Evolutionary conservation across 345 rosid genomes (phyloP).

Genomic region (Diplotaxis tenuifolia): DNA sequence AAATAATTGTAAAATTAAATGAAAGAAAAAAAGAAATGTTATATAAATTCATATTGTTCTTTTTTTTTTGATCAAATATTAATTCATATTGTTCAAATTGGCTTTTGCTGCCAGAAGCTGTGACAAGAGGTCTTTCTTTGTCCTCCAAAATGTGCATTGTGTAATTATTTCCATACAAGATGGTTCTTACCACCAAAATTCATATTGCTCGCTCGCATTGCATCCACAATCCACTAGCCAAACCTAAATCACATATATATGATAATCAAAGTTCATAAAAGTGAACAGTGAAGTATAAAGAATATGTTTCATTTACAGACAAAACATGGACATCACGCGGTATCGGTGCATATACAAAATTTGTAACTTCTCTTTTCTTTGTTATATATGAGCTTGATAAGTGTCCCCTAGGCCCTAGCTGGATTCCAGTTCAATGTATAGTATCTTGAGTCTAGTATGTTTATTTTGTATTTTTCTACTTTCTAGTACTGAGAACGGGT

Average conservation of each 20-base stretch:
- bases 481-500: background rate
- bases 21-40: background rate
- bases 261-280: background rate
- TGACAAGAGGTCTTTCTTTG: too few species aligned
- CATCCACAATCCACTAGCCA: background rate
- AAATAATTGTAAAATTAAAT: background rate
- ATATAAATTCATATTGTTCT: background rate
- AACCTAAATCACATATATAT: background rate
- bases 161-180: too few species aligned
- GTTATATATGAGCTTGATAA: background rate
- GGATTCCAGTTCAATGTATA: background rate
- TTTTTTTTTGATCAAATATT: too few species aligned
- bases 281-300: background rate
- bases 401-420: background rate
- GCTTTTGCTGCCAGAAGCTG: too few species aligned
- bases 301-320: background rate
- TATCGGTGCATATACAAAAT: background rate
- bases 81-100: background rate
- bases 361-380: background rate
- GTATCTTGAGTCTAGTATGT: background rate
- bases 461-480: constrained; percentile 10
- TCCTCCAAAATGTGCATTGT: too few species aligned
- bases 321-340: background rate
- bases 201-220: background rate
- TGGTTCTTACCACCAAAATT: too few species aligned